phyloP scores from a whole-genome alignment of 495 filamentous ascomycete genomes.

The Penicillium lividum region DNA sequence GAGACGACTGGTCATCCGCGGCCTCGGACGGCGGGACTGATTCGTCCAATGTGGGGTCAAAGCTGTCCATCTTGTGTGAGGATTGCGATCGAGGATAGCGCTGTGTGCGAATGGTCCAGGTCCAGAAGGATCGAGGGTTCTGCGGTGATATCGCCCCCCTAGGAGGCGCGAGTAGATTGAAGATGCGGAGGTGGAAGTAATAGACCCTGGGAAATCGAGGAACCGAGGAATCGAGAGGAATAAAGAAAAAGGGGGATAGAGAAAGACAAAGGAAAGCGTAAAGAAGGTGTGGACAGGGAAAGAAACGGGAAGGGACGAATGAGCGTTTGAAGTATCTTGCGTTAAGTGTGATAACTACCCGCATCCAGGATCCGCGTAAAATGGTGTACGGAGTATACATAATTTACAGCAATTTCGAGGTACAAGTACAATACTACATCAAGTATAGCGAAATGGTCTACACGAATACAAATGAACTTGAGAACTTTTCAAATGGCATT shows the following conservation, averaged over 20 bases:
- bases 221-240: slow-evolving; percentile 1
- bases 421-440: no score
- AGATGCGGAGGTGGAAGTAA: slow-evolving; percentile 6
- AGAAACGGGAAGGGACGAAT: slow-evolving; percentile 22
- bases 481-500: slow-evolving; percentile 24
- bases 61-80: slow-evolving; percentile 38
- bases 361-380: slow-evolving; percentile 15
- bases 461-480: no score
- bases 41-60: slow-evolving; percentile 47
- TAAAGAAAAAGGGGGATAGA: slow-evolving; percentile 12
- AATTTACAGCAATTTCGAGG: neutral
- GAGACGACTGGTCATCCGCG: slow-evolving; percentile 46
- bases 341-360: slow-evolving; percentile 30
- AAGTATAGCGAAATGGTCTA: no score
- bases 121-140: slow-evolving; percentile 13
- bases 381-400: neutral
- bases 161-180: slow-evolving; percentile 23
- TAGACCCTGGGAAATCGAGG: neutral
- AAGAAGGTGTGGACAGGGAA: slow-evolving; percentile 16
- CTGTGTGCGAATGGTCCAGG: neutral
- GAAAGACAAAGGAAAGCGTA: slow-evolving; percentile 17
- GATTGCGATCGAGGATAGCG: slow-evolving; percentile 8
- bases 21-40: slow-evolving; percentile 47
- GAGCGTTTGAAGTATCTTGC: slow-evolving; percentile 10
- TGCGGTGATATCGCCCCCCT: slow-evolving; percentile 21